A percentile compares a stretch with the other conserved stretches of the same genome.
phyloP scores from a whole-genome alignment of 2,329 filamentous ascomycete genomes.

The Talaromyces rugulosus region DNA sequence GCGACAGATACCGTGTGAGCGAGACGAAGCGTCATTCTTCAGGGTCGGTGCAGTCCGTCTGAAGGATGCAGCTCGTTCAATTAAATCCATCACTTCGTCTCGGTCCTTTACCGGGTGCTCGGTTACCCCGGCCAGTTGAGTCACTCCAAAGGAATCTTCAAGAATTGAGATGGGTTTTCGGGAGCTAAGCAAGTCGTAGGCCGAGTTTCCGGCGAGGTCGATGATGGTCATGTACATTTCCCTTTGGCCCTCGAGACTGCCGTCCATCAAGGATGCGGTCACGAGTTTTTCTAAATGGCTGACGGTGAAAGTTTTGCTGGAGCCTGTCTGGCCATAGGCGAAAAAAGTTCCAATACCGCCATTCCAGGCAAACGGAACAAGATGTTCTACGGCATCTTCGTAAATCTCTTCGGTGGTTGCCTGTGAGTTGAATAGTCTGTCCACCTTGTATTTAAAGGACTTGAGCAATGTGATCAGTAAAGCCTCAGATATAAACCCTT shows the following conservation, averaged over 20 bases:
- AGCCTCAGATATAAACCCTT: background rate
- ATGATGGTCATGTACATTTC: slow-evolving; percentile 92
- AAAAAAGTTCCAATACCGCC: slow-evolving; percentile 72
- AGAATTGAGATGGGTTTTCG: slow-evolving; percentile 22
- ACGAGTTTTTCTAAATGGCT: slow-evolving; percentile 68
- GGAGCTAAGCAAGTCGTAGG: slow-evolving; percentile 72
- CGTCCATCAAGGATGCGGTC: slow-evolving; percentile 53
- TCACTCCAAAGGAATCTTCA: slow-evolving; percentile 70
- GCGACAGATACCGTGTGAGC: slow-evolving; percentile 77
- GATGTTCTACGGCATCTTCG: slow-evolving; percentile 34
- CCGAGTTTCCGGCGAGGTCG: slow-evolving; percentile 89
- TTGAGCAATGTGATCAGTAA: background rate
- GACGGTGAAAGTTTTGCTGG: slow-evolving; percentile 95
- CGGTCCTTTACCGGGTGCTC: slow-evolving; percentile 79
- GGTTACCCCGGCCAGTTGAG: slow-evolving; percentile 86
- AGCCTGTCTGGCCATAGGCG: slow-evolving; percentile 93
- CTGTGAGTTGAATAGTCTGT: slow-evolving; percentile 33
- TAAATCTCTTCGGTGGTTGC: slow-evolving; percentile 40
- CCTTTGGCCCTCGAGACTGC: slow-evolving; percentile 8
- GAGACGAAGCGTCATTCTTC: slow-evolving; percentile 88
- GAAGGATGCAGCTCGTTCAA: slow-evolving; percentile 78
- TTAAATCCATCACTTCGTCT: slow-evolving; percentile 72
- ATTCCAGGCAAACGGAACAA: slow-evolving; percentile 45
- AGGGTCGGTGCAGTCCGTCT: slow-evolving; percentile 92
- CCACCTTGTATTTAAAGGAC: slow-evolving; percentile 20